A percentile compares a stretch with the other conserved stretches of the same genome.
Conservation (phyloP, 2,329 filamentous ascomycete species). For the Dothideomycetes sp. region DNA sequence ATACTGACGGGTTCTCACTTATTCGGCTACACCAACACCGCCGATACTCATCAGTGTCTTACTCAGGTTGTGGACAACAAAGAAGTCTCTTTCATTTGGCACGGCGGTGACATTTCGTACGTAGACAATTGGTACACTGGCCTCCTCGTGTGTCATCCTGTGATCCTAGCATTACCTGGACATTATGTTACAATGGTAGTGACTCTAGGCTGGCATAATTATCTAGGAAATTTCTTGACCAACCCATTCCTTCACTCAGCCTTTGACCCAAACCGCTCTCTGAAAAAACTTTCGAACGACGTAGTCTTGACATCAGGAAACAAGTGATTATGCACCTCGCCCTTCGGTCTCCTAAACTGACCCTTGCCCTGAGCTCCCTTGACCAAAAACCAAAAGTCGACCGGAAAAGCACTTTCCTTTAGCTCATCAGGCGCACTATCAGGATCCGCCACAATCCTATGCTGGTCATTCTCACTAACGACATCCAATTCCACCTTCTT, state of each 20-base stretch:
- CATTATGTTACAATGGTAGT: too few relatives aligned
- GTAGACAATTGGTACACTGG: slow-evolving; percentile 45
- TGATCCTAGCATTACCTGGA: too few relatives aligned
- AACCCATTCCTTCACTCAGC: too few relatives aligned
- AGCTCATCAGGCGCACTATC: slow-evolving; percentile 16
- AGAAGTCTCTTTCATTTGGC: slow-evolving; percentile 42
- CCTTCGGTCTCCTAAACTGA: slow-evolving; percentile 17
- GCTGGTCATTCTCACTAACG: slow-evolving; percentile 16
- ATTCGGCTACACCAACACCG: too few relatives aligned
- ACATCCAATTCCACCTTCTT: slow-evolving; percentile 5
- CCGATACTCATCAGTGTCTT: too few relatives aligned
- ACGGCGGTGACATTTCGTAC: slow-evolving; percentile 44
- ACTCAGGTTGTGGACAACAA: neutral
- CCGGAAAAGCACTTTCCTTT: slow-evolving; percentile 17
- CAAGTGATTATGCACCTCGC: slow-evolving; percentile 19
- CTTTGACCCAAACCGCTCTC: too few relatives aligned
- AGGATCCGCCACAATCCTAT: slow-evolving; percentile 16
- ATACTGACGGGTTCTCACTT: too few relatives aligned
- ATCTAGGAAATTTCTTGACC: too few relatives aligned
- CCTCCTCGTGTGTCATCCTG: slow-evolving; percentile 39
- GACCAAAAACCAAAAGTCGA: slow-evolving; percentile 23
- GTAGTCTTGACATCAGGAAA: slow-evolving; percentile 12
- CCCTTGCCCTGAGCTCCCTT: slow-evolving; percentile 20
- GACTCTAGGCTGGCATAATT: too few relatives aligned
- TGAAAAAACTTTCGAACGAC: too few relatives aligned